Percentiles rank a stretch among this genome's conserved stretches.
phyloP scores from a whole-genome alignment of 805 yeast genomes.

The Grigorovia jiainica region DNA sequence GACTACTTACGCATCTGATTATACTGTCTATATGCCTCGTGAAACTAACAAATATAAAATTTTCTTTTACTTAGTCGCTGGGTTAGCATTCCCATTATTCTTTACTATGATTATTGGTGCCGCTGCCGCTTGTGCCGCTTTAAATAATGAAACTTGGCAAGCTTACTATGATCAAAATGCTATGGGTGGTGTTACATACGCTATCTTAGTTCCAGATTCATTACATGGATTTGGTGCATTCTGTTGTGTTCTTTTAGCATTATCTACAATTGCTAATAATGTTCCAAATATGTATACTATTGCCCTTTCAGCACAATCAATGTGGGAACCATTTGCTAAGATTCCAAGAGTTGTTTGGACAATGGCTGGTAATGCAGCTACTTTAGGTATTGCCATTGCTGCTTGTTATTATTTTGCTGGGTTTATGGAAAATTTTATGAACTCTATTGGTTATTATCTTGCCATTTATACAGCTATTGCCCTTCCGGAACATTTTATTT shows the following conservation, averaged over 20 bases:
- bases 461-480: constrained; percentile 73
- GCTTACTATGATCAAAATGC: constrained; percentile 43
- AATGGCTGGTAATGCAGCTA: constrained; percentile 56
- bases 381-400: constrained; percentile 82
- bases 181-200: constrained; percentile 76
- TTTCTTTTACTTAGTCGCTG: constrained; percentile 53
- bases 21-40: constrained; percentile 76
- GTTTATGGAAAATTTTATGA: constrained; percentile 81
- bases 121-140: constrained; percentile 65
- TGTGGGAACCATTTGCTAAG: constrained; percentile 61
- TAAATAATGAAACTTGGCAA: constrained; percentile 36
- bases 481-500: constrained; percentile 71
- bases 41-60: constrained; percentile 48
- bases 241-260: constrained; percentile 71
- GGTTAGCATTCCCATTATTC: constrained; percentile 55
- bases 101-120: constrained; percentile 78
- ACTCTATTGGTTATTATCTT: constrained; percentile 82
- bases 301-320: constrained; percentile 75
- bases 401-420: constrained; percentile 64
- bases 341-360: constrained; percentile 84
- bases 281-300: constrained; percentile 90
- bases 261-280: constrained; percentile 83
- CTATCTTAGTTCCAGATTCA: constrained; percentile 65
- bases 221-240: constrained; percentile 83
- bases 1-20: constrained; percentile 92